Percentiles rank a stretch among this genome's conserved stretches.
Evolutionary conservation across 1,284 basidiomycete species (phyloP).

Genomic region (Ganoderma boninense): DNA sequence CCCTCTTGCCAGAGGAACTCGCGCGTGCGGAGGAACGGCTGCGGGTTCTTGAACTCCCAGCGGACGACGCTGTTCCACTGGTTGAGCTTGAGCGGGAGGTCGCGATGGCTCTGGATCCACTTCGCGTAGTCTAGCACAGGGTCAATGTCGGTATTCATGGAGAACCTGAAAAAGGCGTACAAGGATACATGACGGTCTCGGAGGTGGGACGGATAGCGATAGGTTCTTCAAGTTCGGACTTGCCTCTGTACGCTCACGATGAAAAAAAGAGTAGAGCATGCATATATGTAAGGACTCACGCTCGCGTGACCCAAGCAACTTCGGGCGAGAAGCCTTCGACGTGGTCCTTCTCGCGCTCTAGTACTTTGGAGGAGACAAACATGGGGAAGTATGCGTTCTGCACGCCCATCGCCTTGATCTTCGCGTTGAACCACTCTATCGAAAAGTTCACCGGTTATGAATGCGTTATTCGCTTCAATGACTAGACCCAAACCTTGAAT

Average conservation of each 20-base stretch:
- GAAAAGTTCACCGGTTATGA: not conserved
- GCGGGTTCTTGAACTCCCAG: conserved; percentile 99
- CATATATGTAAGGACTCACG: conserved; percentile 61
- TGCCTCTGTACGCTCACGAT: conserved; percentile 63
- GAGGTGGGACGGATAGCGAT: conserved; percentile 99
- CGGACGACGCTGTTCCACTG: conserved; percentile 99
- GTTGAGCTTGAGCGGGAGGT: conserved; percentile 97
- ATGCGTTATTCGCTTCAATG: not conserved
- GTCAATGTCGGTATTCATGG: not conserved
- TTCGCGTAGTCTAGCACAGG: conserved; percentile 81
- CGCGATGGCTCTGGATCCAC: conserved; percentile 98
- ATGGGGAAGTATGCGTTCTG: conserved; percentile 99
- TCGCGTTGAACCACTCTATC: conserved; percentile 88
- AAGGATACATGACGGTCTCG: conserved; percentile 98
- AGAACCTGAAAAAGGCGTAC: conserved; percentile 51
- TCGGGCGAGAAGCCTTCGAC: conserved; percentile 99
- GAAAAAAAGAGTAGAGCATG: too few relatives aligned
- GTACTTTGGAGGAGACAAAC: conserved; percentile 94
- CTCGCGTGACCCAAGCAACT: conserved; percentile 98
- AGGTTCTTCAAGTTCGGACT: conserved; percentile 94
- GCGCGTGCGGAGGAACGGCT: conserved; percentile 98
- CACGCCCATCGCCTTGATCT: conserved; percentile 95
- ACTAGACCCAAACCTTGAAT: conserved; percentile 77
- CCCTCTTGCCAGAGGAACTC: conserved; percentile 99
- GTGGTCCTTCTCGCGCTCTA: conserved; percentile 98